Evolutionary conservation across 1,139 yeast species (phyloP).

Genomic region (Nakaseomyces sp.): DNA sequence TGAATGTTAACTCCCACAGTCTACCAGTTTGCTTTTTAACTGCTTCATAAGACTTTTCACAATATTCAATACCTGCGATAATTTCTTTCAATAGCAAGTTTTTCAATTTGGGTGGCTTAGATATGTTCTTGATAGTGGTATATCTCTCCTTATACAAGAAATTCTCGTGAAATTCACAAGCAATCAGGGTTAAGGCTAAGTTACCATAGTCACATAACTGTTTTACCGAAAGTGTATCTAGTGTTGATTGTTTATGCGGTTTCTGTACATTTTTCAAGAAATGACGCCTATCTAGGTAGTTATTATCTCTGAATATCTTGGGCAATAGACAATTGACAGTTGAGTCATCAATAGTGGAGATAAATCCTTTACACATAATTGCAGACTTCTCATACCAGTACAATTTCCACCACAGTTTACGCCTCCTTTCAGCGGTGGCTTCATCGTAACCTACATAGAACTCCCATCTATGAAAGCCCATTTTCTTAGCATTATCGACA

Average conservation of each 20-base stretch:
- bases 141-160: constrained; percentile 23
- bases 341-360: constrained; percentile 21
- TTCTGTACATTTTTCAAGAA: constrained; percentile 17
- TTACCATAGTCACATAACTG: constrained; percentile 18
- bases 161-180: constrained; percentile 16
- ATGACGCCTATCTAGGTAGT: constrained; percentile 21
- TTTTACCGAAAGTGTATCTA: constrained; percentile 15
- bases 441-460: constrained; percentile 30
- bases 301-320: constrained; percentile 19
- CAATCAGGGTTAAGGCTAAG: constrained; percentile 15
- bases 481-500: constrained; percentile 17
- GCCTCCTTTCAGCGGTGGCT: constrained; percentile 25
- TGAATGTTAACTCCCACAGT: constrained; percentile 16
- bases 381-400: constrained; percentile 19
- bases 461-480: constrained; percentile 31
- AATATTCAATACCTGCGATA: constrained; percentile 11
- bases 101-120: constrained; percentile 19
- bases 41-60: constrained; percentile 15
- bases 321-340: constrained; percentile 25
- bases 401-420: constrained; percentile 28
- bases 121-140: constrained; percentile 24
- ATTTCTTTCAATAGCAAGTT: constrained; percentile 16
- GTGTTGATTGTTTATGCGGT: constrained; percentile 8
- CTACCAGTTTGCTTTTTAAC: constrained; percentile 17
- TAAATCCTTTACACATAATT: constrained; percentile 15